Conservation (phyloP, 495 filamentous ascomycete species). For the Aspergillus homomorphus region DNA sequence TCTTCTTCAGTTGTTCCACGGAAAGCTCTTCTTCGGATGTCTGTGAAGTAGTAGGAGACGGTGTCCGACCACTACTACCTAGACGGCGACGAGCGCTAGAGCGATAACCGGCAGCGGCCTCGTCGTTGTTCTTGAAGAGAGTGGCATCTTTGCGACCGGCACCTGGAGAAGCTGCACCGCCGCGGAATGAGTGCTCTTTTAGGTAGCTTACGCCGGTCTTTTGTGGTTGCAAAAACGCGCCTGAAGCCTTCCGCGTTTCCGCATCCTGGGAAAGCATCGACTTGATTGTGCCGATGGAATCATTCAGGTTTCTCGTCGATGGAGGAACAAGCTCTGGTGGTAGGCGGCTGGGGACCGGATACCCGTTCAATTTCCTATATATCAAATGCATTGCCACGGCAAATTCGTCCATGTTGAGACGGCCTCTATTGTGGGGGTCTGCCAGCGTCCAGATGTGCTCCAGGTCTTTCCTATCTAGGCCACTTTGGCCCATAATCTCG, state of each 20-base stretch:
- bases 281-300: conserved; percentile 89
- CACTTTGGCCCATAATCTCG: conserved; percentile 96
- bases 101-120: conserved; percentile 78
- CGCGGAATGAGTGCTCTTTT: conserved; percentile 90
- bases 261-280: conserved; percentile 89
- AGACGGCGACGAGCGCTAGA: conserved; percentile 88
- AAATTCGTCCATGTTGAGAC: conserved; percentile 96
- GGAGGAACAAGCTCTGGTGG: conserved; percentile 94
- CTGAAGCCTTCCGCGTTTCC: conserved; percentile 74
- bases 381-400: conserved; percentile 99
- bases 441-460: conserved; percentile 95
- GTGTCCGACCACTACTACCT: conserved; percentile 70
- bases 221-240: conserved; percentile 84
- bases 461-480: conserved; percentile 81
- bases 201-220: conserved; percentile 97
- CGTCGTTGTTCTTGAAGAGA: conserved; percentile 94
- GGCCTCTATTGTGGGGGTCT: conserved; percentile 87
- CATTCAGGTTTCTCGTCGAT: conserved; percentile 89
- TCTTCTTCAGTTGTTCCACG: conserved; percentile 85
- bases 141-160: conserved; percentile 83
- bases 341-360: conserved; percentile 86
- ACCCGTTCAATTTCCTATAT: conserved; percentile 92
- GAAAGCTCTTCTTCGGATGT: conserved; percentile 79
- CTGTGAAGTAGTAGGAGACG: conserved; percentile 71
- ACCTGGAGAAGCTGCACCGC: conserved; percentile 40